phyloP scores from a whole-genome alignment of 495 filamentous ascomycete genomes.

The Aspergillus cavernicola region DNA sequence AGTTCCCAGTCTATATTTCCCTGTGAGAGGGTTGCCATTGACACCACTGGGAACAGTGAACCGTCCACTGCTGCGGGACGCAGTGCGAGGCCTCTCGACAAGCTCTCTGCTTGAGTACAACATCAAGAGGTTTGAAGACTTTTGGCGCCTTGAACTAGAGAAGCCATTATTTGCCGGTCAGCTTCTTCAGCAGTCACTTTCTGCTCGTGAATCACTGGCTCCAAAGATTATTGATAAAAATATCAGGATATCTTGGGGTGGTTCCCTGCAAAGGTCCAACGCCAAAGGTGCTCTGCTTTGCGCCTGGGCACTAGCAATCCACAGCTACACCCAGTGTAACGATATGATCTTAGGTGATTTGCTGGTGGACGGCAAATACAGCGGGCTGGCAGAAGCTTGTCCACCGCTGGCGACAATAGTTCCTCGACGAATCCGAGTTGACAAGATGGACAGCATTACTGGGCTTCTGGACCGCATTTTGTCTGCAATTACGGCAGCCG shows the following conservation, averaged over 20 bases:
- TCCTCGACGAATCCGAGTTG: slow-evolving; percentile 44
- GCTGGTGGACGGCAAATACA: slow-evolving; percentile 25
- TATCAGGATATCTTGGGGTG: slow-evolving; percentile 8
- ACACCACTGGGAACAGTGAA: slow-evolving; percentile 50
- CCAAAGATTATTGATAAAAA: background rate
- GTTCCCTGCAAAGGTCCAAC: background rate
- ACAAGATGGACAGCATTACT: slow-evolving; percentile 7
- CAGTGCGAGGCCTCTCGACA: slow-evolving; percentile 18
- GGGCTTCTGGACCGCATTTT: slow-evolving; percentile 37
- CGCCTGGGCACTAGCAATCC: slow-evolving; percentile 50
- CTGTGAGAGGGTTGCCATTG: slow-evolving; percentile 50
- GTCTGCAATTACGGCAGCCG: slow-evolving; percentile 38
- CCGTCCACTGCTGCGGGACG: slow-evolving; percentile 20
- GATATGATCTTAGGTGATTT: slow-evolving; percentile 52
- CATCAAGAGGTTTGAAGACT: slow-evolving; percentile 10
- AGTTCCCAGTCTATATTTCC: slow-evolving; percentile 58
- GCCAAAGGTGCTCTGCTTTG: slow-evolving; percentile 42
- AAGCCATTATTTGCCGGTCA: background rate
- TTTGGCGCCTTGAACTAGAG: slow-evolving; percentile 1
- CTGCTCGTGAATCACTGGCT: background rate
- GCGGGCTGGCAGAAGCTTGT: background rate
- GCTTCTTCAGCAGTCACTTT: background rate
- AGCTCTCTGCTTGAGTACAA: slow-evolving; percentile 5
- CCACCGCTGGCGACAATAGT: slow-evolving; percentile 47
- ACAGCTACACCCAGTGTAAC: slow-evolving; percentile 37